Percentiles rank a stretch among this genome's conserved stretches.
Evolutionary conservation across 352 stramenopile genomes (phyloP).

Genomic region (Albugo laibachii): DNA sequence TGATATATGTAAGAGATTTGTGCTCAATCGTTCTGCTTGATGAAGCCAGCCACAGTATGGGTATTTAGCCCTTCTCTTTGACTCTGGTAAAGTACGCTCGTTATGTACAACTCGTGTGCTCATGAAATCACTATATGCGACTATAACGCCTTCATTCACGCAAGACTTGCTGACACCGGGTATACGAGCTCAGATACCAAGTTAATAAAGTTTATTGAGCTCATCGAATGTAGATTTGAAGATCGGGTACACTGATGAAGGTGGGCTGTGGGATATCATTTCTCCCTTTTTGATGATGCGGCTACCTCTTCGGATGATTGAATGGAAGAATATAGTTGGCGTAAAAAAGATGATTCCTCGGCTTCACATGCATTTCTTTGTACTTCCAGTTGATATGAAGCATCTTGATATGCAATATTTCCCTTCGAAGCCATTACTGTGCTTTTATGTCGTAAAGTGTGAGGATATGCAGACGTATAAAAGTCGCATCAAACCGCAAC

Average conservation of each 20-base stretch:
- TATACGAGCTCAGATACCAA: neutral
- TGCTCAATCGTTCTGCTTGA: too few relatives aligned
- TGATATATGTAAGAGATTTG: too few relatives aligned
- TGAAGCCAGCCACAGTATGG: too few relatives aligned
- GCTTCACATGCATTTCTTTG: slow-evolving; percentile 33
- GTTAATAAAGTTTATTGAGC: neutral
- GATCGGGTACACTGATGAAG: slow-evolving; percentile 48
- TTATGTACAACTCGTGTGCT: neutral
- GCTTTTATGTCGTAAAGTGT: slow-evolving; percentile 67
- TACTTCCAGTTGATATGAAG: slow-evolving; percentile 6
- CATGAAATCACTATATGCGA: slow-evolving; percentile 52
- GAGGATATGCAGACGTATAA: slow-evolving; percentile 67
- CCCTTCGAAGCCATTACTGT: slow-evolving; percentile 20
- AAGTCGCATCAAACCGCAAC: slow-evolving; percentile 16
- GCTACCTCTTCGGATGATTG: slow-evolving; percentile 50
- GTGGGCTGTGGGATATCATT: slow-evolving; percentile 69
- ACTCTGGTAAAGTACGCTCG: too few relatives aligned
- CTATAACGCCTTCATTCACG: slow-evolving; percentile 46
- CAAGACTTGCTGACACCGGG: slow-evolving; percentile 34
- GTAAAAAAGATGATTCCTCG: slow-evolving; percentile 45
- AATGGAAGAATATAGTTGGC: slow-evolving; percentile 65
- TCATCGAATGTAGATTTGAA: slow-evolving; percentile 16
- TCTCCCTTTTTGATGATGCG: slow-evolving; percentile 31
- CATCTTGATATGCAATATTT: neutral
- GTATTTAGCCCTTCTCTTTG: too few relatives aligned